Conservation (phyloP, 129 eudicot genomes). For the Escallonia rubra region DNA sequence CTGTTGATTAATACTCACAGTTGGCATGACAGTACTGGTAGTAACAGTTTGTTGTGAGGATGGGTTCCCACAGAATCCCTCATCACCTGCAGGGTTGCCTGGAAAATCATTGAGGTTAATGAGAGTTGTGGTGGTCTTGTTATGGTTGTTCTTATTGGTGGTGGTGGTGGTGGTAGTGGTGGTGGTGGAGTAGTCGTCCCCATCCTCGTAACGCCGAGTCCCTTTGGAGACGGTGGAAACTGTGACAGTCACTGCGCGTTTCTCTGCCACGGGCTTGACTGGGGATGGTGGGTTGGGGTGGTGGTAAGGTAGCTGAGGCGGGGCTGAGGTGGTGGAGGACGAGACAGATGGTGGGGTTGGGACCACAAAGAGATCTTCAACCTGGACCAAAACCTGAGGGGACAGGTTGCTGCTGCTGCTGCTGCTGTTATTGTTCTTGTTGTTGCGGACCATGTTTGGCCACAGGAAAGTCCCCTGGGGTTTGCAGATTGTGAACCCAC, state of each 20-base stretch:
- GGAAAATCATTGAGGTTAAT: conserved; percentile 55
- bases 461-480: conserved; percentile 94
- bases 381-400: conserved; percentile 48
- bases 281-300: conserved; percentile 41
- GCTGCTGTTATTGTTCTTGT: conserved; percentile 15
- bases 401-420: conserved; percentile 11
- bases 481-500: conserved; percentile 96
- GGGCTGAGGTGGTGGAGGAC: conserved; percentile 49
- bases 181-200: conserved; percentile 11
- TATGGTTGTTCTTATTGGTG: conserved; percentile 1
- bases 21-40: conserved; percentile 2
- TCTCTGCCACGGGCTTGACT: conserved; percentile 61
- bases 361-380: conserved; percentile 61
- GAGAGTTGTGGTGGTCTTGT: conserved; percentile 9
- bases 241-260: conserved; percentile 51
- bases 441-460: conserved; percentile 70
- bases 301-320: conserved; percentile 30
- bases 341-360: conserved; percentile 94
- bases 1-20: neutral
- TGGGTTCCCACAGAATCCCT: conserved; percentile 9
- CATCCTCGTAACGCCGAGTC: neutral
- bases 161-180: conserved; percentile 12
- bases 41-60: conserved; percentile 13
- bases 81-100: conserved; percentile 3
- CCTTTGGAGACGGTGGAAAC: conserved; percentile 23